Percentiles rank a stretch among this genome's conserved stretches.
These are phyloP conservation scores for Pythium oligandrum DNA, from an alignment of 352 stramenopile genomes.

Conservation along the genomic window DNA sequence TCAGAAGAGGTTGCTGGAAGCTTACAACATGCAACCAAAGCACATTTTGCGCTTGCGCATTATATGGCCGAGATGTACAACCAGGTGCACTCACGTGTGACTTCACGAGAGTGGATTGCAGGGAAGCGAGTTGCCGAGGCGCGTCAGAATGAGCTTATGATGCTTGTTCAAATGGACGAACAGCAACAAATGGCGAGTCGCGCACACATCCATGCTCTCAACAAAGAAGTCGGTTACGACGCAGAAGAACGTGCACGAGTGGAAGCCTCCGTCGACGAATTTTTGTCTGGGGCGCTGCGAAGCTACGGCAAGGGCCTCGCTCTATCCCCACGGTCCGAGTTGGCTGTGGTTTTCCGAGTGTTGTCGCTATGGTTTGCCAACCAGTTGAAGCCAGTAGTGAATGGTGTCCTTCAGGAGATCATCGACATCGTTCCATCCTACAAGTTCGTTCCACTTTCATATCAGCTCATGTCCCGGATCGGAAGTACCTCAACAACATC, in stretches of 20 bases:
- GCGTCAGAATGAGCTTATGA: conserved; percentile 50
- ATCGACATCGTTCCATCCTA: conserved; percentile 89
- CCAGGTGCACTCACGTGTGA: conserved; percentile 78
- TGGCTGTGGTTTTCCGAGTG: conserved; percentile 91
- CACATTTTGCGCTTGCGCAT: conserved; percentile 84
- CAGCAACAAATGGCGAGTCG: conserved; percentile 58
- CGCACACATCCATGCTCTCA: conserved; percentile 60
- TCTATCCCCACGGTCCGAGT: conserved; percentile 57
- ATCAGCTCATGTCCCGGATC: conserved; percentile 97
- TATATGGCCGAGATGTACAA: conserved; percentile 92
- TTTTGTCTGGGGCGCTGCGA: conserved; percentile 83
- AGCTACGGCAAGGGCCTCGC: conserved; percentile 75
- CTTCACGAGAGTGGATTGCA: conserved; percentile 87
- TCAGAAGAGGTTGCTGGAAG: conserved; percentile 26
- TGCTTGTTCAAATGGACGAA: conserved; percentile 56
- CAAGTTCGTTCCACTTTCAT: conserved; percentile 95
- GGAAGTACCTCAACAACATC: conserved; percentile 31
- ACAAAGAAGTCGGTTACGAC: conserved; percentile 88
- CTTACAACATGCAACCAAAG: conserved; percentile 53
- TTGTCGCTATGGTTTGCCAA: conserved; percentile 95
- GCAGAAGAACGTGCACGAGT: conserved; percentile 83
- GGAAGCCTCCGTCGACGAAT: conserved; percentile 80
- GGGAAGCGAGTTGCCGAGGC: conserved; percentile 72
- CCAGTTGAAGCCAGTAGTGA: conserved; percentile 61
- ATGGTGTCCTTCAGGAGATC: conserved; percentile 82